Conservation (phyloP, 148 eudicot genomes). For the Rhododendron vialii region DNA sequence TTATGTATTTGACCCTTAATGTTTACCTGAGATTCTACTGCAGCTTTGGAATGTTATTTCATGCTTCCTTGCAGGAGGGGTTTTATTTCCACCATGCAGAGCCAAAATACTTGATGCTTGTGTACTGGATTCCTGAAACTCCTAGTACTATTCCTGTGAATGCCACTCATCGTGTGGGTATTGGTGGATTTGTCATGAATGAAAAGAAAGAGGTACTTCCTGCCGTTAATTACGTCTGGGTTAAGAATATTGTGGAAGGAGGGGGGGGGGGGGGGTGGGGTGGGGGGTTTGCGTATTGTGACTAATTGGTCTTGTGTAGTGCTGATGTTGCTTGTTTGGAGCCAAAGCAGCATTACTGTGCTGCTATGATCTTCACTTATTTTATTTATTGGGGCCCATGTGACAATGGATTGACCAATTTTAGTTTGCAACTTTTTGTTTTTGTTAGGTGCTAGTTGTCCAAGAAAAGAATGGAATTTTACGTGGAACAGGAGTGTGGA, state of each 20-base stretch:
- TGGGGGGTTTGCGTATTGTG: neutral
- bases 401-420: neutral
- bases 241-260: neutral
- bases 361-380: neutral
- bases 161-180: conserved; percentile 72
- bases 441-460: conserved; percentile 20
- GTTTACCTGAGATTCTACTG: neutral
- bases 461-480: conserved; percentile 46
- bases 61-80: conserved; percentile 53
- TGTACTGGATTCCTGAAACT: conserved; percentile 59
- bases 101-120: conserved; percentile 71
- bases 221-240: neutral
- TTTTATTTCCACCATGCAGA: conserved; percentile 88
- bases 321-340: neutral
- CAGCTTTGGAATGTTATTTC: neutral
- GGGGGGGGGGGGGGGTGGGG: too few relatives aligned
- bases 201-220: conserved; percentile 52
- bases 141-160: conserved; percentile 44
- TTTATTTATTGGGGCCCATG: neutral
- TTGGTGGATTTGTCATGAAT: conserved; percentile 70
- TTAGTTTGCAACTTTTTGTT: neutral
- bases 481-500: conserved; percentile 46
- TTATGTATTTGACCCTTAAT: neutral
- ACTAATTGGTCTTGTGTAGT: neutral
- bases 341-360: neutral